Evolutionary conservation across 345 rosid species (phyloP).

Genomic region (Murraya koenigii): DNA sequence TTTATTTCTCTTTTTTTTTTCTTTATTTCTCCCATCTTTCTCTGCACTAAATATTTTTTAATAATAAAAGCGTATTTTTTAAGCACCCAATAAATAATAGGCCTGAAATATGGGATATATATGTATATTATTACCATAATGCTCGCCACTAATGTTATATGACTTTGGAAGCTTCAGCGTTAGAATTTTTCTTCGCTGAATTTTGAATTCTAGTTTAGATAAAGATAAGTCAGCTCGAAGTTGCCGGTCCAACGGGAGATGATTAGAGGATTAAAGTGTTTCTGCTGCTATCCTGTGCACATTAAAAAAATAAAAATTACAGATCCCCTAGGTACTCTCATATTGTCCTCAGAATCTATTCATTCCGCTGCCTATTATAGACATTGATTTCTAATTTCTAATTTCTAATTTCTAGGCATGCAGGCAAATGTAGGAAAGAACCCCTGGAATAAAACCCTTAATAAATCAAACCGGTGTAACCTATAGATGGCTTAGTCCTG

Average conservation of each 20-base stretch:
- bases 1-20: too few relatives aligned
- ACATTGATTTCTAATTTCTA: not conserved
- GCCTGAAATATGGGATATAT: not conserved
- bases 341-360: not conserved
- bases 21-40: too few relatives aligned
- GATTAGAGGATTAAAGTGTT: not conserved
- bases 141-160: not conserved
- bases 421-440: not conserved
- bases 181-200: not conserved
- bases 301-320: not conserved
- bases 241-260: not conserved
- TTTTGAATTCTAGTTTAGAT: not conserved
- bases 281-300: not conserved
- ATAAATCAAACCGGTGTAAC: not conserved
- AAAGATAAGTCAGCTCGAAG: not conserved
- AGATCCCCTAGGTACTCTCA: not conserved
- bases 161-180: not conserved
- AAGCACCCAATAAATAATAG: not conserved
- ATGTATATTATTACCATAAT: not conserved
- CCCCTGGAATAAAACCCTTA: not conserved
- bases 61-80: not conserved
- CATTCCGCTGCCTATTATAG: not conserved
- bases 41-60: too few relatives aligned
- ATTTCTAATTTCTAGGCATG: too few relatives aligned
- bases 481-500: not conserved